Evolutionary conservation across 148 eudicot species (phyloP).

Genomic region (Fagopyrum esculentum): DNA sequence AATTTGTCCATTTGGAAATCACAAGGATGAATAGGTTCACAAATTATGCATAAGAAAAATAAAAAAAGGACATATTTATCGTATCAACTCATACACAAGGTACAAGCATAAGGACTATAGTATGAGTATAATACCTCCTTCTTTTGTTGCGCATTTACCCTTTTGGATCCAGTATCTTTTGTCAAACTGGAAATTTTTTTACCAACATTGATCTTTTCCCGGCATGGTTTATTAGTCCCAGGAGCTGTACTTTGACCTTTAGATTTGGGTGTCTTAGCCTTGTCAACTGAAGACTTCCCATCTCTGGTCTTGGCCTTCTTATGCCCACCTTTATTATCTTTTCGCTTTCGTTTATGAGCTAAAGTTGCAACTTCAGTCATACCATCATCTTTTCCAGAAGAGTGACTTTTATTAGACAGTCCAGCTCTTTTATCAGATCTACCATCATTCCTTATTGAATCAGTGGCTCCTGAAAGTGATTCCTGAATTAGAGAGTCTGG

Average conservation of each 20-base stretch:
- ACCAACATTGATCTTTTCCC: conserved; percentile 36
- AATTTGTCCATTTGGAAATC: neutral
- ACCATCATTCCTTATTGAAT: conserved; percentile 32
- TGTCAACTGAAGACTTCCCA: conserved; percentile 25
- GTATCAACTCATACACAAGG: neutral
- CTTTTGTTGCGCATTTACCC: conserved; percentile 23
- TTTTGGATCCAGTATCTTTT: conserved; percentile 28
- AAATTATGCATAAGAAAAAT: conserved; percentile 9
- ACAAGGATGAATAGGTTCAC: neutral
- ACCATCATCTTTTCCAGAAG: conserved; percentile 22
- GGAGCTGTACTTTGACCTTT: conserved; percentile 22
- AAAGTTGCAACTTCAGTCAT: conserved; percentile 22
- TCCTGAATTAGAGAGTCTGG: conserved; percentile 21
- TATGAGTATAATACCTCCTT: conserved; percentile 41
- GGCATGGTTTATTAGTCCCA: conserved; percentile 33
- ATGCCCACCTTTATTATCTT: conserved; percentile 20
- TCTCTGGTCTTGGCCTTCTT: conserved; percentile 34
- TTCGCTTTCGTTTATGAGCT: conserved; percentile 49
- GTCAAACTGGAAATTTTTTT: conserved; percentile 29
- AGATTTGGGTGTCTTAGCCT: conserved; percentile 23
- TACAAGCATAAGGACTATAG: neutral
- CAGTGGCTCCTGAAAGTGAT: conserved; percentile 21
- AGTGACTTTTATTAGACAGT: conserved; percentile 18
- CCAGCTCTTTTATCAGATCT: conserved; percentile 28
- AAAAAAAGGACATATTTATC: neutral